phyloP scores from a whole-genome alignment of 352 stramenopile genomes.

The Phytophthora litchii region DNA sequence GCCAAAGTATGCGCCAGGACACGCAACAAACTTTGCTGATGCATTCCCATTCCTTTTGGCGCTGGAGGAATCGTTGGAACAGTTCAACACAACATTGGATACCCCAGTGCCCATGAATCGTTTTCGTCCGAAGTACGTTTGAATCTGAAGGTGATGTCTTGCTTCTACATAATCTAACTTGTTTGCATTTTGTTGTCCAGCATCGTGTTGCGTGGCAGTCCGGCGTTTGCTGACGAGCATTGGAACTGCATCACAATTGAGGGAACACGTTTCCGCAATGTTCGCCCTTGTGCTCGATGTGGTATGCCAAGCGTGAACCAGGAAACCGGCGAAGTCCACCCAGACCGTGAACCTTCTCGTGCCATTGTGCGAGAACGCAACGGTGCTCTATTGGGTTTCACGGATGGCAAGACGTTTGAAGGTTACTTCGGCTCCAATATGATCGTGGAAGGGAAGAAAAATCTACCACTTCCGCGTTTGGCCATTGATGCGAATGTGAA shows the following conservation, averaged over 20 bases:
- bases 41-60: constrained; percentile 79
- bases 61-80: constrained; percentile 58
- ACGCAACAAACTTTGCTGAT: constrained; percentile 76
- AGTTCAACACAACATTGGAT: constrained; percentile 61
- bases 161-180: background rate
- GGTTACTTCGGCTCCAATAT: constrained; percentile 86
- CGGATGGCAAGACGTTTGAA: constrained; percentile 48
- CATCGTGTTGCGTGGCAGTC: constrained; percentile 72
- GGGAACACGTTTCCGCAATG: constrained; percentile 65
- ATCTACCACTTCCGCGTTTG: constrained; percentile 25
- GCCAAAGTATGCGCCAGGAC: constrained; percentile 62
- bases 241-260: constrained; percentile 75
- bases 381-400: constrained; percentile 64
- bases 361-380: constrained; percentile 65
- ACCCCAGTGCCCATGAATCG: constrained; percentile 74
- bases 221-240: constrained; percentile 75
- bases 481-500: constrained; percentile 56
- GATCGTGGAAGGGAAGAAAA: constrained; percentile 42
- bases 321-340: constrained; percentile 54
- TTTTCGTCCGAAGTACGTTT: constrained; percentile 80
- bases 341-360: constrained; percentile 52
- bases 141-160: background rate
- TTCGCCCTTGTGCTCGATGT: constrained; percentile 78
- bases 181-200: constrained; percentile 27
- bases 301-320: constrained; percentile 81